These are phyloP conservation scores for Jacaranda copaia DNA, from an alignment of 257 asterid genomes.

Conservation along the genomic window DNA sequence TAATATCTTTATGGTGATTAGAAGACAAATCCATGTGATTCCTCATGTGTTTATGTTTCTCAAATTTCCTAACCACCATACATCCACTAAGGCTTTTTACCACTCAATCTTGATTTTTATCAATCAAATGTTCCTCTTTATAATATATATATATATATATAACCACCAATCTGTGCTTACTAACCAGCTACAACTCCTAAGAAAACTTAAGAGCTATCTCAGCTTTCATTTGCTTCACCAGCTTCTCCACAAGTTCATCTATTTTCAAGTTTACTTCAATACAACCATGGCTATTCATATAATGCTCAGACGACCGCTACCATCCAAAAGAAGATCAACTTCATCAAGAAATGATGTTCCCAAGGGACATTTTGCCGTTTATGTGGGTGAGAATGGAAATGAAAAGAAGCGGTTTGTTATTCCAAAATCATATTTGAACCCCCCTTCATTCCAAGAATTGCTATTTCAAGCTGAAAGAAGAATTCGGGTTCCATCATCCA, in stretches of 20 bases:
- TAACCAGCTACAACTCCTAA: background rate
- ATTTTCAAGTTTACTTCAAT: background rate
- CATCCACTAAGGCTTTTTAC: background rate
- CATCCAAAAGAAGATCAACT: background rate
- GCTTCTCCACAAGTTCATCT: background rate
- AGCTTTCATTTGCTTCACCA: background rate
- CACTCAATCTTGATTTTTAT: conserved; percentile 9
- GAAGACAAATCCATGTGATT: conserved; percentile 37
- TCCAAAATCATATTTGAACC: conserved; percentile 32
- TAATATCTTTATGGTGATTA: background rate
- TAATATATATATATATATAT: background rate
- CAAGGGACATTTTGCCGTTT: conserved; percentile 33
- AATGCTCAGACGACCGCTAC: conserved; percentile 29
- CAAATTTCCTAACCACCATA: background rate
- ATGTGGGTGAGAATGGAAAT: conserved; percentile 17
- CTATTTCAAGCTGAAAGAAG: conserved; percentile 33
- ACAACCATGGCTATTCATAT: conserved; percentile 25
- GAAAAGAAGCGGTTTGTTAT: conserved; percentile 21
- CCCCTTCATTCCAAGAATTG: conserved; percentile 36
- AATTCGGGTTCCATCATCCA: conserved; percentile 38
- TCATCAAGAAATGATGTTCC: conserved; percentile 24
- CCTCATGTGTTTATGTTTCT: conserved; percentile 26
- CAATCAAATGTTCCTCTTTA: background rate
- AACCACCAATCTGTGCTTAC: background rate
- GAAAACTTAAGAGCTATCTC: background rate